Evolutionary conservation across 805 yeast genomes (phyloP).

Genomic region (Scheffersomyces ergatensis): DNA sequence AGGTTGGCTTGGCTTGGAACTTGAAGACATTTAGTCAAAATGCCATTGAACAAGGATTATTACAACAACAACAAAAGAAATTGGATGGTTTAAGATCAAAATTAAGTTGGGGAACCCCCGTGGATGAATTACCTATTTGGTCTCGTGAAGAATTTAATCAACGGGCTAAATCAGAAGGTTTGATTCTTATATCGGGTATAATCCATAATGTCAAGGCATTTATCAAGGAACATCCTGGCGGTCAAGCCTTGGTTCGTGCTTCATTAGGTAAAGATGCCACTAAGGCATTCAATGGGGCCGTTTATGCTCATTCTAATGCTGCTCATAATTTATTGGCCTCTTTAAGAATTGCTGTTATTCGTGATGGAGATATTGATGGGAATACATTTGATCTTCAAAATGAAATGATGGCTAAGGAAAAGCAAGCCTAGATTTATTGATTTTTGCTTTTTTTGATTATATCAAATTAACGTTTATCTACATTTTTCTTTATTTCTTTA

Average conservation of each 20-base stretch:
- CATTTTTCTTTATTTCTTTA: too few species aligned
- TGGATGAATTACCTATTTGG: constrained; percentile 72
- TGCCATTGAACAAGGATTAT: constrained; percentile 77
- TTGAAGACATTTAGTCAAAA: constrained; percentile 75
- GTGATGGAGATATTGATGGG: constrained; percentile 58
- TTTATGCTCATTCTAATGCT: constrained; percentile 81
- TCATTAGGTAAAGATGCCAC: constrained; percentile 82
- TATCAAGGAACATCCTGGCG: constrained; percentile 82
- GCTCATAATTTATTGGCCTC: constrained; percentile 81
- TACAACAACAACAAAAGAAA: constrained; percentile 83
- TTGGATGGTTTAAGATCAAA: constrained; percentile 58
- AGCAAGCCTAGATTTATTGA: constrained; percentile 5
- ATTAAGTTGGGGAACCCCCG: constrained; percentile 74
- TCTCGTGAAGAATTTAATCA: constrained; percentile 58
- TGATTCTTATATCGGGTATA: constrained; percentile 73
- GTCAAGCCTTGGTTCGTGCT: constrained; percentile 66
- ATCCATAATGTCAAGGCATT: constrained; percentile 73
- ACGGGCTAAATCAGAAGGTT: constrained; percentile 52
- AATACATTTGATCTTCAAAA: constrained; percentile 55
- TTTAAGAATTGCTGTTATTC: constrained; percentile 77
- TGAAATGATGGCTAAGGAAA: constrained; percentile 38
- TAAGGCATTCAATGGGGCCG: constrained; percentile 82
- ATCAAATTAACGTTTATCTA: too few species aligned
- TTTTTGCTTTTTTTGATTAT: too few species aligned
- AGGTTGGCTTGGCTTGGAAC: constrained; percentile 69